Base-by-base conservation (phyloP, 192 early-diverging fungal species). In the Coemansia sp. region DNA sequence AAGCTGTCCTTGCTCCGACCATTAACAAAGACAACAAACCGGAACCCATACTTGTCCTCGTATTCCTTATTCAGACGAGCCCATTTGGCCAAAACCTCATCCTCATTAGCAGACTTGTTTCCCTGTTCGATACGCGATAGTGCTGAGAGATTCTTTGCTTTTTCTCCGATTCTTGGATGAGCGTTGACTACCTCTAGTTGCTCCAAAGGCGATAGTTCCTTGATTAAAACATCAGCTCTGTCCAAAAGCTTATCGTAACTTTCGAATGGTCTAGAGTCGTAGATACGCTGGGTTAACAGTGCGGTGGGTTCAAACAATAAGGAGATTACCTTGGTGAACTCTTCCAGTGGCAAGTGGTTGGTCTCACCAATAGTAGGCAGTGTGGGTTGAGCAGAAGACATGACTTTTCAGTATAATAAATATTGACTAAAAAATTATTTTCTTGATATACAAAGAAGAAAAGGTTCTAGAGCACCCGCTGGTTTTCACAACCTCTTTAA, bases 141-240 rank as follows among this genome's bases (percentile, higher is more conserved):
- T 10, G 82, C 82, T 5, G 89, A 91, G 26, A 91, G 77, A 26
- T 83, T 83, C 15, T 57, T 67, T 23, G 83, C 81, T 46, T 67
- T 79, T 33, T 84, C 87, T 49, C 93, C 93, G 53, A 95, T 90
- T 18, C 89, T 81, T 19, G 93, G 89, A 58, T 95, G 93, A 2
- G 91, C 91, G 63, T 93, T 93, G 55, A 95, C 83, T 9, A 95
- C 80, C 15, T 81, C 82, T 23, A 91, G 63, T 55, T 88, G 81
- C 63, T 91, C 87, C 27, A 78, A 60, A 0, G 78, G 47, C 28
- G 72, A 80, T 34, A 90, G 67, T 22, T 80, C 59, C 32, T 70
- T 52, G 28, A 79, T 72, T 46, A 79, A 75, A 46, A 80, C 48
- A 17, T 56, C 43, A 46, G 80, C 70, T 29, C 61, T 57, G 45